A percentile compares a stretch with the other conserved stretches of the same genome.
These are phyloP conservation scores for Entomortierella lignicola DNA, from an alignment of 192 early-diverging fungal species.

Conservation along the genomic window DNA sequence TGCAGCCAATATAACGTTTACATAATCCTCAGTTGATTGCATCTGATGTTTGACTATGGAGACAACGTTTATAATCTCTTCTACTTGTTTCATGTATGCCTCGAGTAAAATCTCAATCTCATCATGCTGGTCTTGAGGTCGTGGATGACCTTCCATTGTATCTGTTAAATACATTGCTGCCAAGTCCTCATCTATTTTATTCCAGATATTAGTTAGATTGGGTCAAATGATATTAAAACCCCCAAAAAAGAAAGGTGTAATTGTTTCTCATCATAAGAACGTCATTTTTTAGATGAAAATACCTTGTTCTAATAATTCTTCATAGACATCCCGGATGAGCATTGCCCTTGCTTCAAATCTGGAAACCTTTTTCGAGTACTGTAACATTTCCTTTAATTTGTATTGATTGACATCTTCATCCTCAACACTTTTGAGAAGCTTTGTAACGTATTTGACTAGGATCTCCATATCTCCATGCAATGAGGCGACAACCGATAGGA, in stretches of 20 bases:
- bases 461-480: conserved; percentile 76
- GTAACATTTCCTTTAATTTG: conserved; percentile 79
- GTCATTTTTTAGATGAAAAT: neutral
- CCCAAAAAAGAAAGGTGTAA: too few relatives aligned
- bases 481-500: conserved; percentile 73
- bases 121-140: conserved; percentile 75
- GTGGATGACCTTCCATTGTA: conserved; percentile 68
- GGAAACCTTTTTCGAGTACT: conserved; percentile 77
- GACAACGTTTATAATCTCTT: conserved; percentile 81
- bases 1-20: conserved; percentile 82
- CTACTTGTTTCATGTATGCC: conserved; percentile 85
- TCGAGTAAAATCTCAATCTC: conserved; percentile 92
- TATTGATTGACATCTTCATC: conserved; percentile 70
- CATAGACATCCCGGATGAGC: conserved; percentile 78
- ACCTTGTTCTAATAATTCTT: conserved; percentile 79
- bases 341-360: conserved; percentile 79
- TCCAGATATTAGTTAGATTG: too few relatives aligned
- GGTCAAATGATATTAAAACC: too few relatives aligned
- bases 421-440: conserved; percentile 71
- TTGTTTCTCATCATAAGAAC: neutral
- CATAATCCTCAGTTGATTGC: conserved; percentile 83
- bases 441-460: conserved; percentile 68
- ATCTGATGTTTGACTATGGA: conserved; percentile 73
- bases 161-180: conserved; percentile 89
- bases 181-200: conserved; percentile 82